Base-by-base conservation (phyloP, 768 basidiomycete genomes). In the Crassisporium funariophilum region DNA sequence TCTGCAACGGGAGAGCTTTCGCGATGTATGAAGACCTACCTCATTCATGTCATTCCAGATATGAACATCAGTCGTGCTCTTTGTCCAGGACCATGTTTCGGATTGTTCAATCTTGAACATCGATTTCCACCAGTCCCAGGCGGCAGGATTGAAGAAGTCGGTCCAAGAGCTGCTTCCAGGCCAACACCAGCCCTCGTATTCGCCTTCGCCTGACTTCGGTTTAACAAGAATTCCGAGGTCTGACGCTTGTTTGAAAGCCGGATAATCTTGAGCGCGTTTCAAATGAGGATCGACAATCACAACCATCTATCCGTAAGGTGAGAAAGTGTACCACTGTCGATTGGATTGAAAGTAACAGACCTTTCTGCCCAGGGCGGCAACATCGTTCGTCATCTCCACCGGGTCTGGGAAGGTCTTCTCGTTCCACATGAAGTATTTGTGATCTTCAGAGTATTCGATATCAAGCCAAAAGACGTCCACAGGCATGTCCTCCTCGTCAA, bases 11-110 rank as follows among this genome's bases (percentile, higher is more conserved):
- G 4, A 0, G 12, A 25, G 5, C 1, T 7, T 9, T 17, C 25
- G 15, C 11, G 34, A 50, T 34, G 27, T 16, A 15, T 39, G 22
- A 15, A 34, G 20, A 46, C 74, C 6, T 41, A 92, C 92, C 81
- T 98, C 97, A 56, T 98, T 98, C 97, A 99, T 99, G 62, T 99
- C 97, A 63, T 98, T 98, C 97, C 97, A 99, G 55, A 98, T 93
- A 64, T 86, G 86, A 11, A 98, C 79, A 55, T 83, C 80, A 22
- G 85, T 81, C 2, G 91, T 92, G 55, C 94, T 89, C 52, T 89
- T 69, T 0, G 74, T 80, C 87, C 91, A 91, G 5, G 82, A 72
- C 80, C 84, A 91, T n/a, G 75, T 79, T 49, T 74, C 74, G 58
- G 66, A 71, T 23, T 73, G 68, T 51, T 74, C 67, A 7, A 73